Conservation (phyloP, 2,329 filamentous ascomycete species). For the Tympanopsis confertula region DNA sequence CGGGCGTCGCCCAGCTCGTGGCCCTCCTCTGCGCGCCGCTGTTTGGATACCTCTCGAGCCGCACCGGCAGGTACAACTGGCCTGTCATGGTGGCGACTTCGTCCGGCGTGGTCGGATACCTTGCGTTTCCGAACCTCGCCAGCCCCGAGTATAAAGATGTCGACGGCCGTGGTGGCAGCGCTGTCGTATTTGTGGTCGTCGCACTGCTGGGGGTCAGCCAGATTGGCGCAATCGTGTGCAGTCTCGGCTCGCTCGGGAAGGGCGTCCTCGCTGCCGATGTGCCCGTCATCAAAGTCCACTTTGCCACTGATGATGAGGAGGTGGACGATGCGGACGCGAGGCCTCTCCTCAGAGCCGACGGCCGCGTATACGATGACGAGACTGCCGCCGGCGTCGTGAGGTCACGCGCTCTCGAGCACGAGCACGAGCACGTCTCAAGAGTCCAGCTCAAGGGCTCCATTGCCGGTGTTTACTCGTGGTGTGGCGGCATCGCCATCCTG, state of each 20-base stretch:
- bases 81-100: constrained; percentile 64
- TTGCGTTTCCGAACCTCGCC: constrained; percentile 60
- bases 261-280: constrained; percentile 55
- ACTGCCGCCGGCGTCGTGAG: constrained; percentile 6
- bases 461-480: constrained; percentile 85
- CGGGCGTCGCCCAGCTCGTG: constrained; percentile 77
- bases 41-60: constrained; percentile 76
- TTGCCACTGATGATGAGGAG: constrained; percentile 5
- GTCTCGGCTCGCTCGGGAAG: constrained; percentile 73
- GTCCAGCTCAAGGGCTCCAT: constrained; percentile 78
- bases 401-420: no score
- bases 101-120: constrained; percentile 69
- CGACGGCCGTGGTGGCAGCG: constrained; percentile 54
- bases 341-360: constrained; percentile 8
- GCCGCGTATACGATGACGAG: constrained; percentile 9
- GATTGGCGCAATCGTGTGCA: constrained; percentile 93
- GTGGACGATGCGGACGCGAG: constrained; percentile 18
- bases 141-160: constrained; percentile 63
- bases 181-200: constrained; percentile 63
- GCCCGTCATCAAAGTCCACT: constrained; percentile 6
- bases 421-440: constrained; percentile 25
- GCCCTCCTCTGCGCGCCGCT: constrained; percentile 75
- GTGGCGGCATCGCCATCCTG: constrained; percentile 79
- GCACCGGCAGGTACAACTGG: constrained; percentile 52
- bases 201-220: constrained; percentile 80